Conservation (phyloP, 2,329 filamentous ascomycete genomes). For the Phyllosticta citriasiana region DNA sequence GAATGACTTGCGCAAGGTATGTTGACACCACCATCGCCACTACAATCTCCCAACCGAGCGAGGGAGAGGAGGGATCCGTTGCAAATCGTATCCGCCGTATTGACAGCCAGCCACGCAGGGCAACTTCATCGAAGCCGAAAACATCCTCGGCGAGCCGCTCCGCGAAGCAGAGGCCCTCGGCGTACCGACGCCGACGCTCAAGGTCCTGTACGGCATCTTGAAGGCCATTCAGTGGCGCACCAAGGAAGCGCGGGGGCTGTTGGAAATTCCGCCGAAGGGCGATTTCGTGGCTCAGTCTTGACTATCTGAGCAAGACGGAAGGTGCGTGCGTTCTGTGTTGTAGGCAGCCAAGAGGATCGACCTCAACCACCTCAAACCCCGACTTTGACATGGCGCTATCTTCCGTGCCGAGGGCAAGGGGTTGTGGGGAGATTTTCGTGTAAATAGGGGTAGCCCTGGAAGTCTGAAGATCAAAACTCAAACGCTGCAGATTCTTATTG, state of each 20-base stretch:
- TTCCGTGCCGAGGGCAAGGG: no score
- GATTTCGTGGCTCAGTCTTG: slow-evolving; percentile 5
- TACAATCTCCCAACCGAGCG: no score
- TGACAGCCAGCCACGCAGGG: slow-evolving; percentile 23
- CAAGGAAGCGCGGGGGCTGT: slow-evolving; percentile 35
- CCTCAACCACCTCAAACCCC: no score
- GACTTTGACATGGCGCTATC: no score
- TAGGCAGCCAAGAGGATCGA: background rate
- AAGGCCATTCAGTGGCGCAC: slow-evolving; percentile 40
- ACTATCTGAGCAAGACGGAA: background rate
- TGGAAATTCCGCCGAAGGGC: slow-evolving; percentile 20
- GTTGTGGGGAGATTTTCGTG: no score
- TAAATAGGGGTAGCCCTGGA: no score
- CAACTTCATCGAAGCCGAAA: slow-evolving; percentile 48
- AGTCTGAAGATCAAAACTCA: no score
- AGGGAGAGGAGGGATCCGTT: no score
- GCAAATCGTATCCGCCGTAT: no score
- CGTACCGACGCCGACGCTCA: slow-evolving; percentile 41
- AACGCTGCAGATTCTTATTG: no score
- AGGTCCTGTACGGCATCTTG: slow-evolving; percentile 39
- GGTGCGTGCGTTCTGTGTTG: background rate
- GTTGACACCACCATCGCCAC: background rate
- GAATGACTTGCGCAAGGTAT: slow-evolving; percentile 41
- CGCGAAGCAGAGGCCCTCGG: slow-evolving; percentile 39
- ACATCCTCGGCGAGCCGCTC: slow-evolving; percentile 47